These are phyloP conservation scores for Xylaria acuta DNA, from an alignment of 495 filamentous ascomycete species.

Conservation along the genomic window DNA sequence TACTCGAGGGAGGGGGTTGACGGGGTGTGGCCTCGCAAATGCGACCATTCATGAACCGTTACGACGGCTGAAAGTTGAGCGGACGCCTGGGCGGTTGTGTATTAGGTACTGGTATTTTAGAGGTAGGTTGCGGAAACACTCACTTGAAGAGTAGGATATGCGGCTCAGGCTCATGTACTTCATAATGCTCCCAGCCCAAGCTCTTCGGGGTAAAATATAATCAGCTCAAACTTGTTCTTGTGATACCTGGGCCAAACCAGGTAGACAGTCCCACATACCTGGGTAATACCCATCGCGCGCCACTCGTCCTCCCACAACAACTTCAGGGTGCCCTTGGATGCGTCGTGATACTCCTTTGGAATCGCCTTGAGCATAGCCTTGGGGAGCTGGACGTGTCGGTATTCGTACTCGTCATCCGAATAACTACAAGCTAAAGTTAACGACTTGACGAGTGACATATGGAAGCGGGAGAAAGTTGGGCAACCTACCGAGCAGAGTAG, in stretches of 20 bases:
- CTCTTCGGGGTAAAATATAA: constrained; percentile 61
- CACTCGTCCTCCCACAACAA: constrained; percentile 98
- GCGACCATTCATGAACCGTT: constrained; percentile 38
- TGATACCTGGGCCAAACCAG: not conserved
- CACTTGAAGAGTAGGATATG: constrained; percentile 99
- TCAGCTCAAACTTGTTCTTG: constrained; percentile 31
- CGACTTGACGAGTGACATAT: not conserved
- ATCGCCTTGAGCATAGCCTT: constrained; percentile 98
- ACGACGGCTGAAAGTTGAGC: constrained; percentile 81
- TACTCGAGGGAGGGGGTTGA: constrained; percentile 23
- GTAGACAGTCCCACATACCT: constrained; percentile 60
- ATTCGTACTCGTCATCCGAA: constrained; percentile 86
- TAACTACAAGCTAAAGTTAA: constrained; percentile 62
- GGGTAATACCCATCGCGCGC: constrained; percentile 94
- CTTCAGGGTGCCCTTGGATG: constrained; percentile 88
- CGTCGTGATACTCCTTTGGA: constrained; percentile 93
- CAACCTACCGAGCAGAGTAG: constrained; percentile 85
- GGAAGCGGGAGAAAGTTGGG: not conserved
- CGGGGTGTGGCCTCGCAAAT: constrained; percentile 15
- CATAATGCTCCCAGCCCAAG: constrained; percentile 98
- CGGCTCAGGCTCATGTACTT: constrained; percentile 97
- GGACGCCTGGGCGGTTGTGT: constrained; percentile 65
- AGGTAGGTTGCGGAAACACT: constrained; percentile 38
- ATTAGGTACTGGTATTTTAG: constrained; percentile 7
- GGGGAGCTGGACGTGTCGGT: constrained; percentile 94